Percentiles rank a stretch among this genome's conserved stretches.
phyloP scores from a whole-genome alignment of 1,139 yeast genomes.

The Taphrina populina region DNA sequence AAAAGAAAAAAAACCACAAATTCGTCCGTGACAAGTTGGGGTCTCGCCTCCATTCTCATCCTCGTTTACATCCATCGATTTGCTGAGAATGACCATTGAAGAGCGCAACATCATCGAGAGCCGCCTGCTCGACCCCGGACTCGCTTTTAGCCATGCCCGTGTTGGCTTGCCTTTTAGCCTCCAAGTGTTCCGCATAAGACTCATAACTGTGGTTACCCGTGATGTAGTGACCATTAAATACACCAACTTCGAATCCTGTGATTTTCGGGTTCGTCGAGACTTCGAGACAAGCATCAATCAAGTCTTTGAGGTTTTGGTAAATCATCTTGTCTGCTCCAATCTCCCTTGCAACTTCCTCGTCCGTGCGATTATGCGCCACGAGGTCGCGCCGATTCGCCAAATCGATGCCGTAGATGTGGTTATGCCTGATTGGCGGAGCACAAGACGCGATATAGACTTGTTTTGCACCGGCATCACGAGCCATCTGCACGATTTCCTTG shows the following conservation, averaged over 20 bases:
- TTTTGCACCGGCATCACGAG: conserved; percentile 94
- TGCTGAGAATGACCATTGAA: conserved; percentile 23
- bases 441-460: conserved; percentile 93
- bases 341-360: conserved; percentile 69
- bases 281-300: conserved; percentile 68
- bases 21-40: no score
- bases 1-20: no score
- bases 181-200: conserved; percentile 76
- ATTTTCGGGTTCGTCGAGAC: conserved; percentile 52
- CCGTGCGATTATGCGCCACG: conserved; percentile 78
- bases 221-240: conserved; percentile 89
- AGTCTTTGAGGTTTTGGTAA: conserved; percentile 80
- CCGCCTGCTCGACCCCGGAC: conserved; percentile 22
- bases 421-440: conserved; percentile 93
- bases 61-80: conserved; percentile 27
- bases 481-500: conserved; percentile 94
- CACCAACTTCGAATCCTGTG: conserved; percentile 84
- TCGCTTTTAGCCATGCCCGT: conserved; percentile 25
- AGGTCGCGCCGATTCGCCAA: conserved; percentile 92
- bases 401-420: conserved; percentile 96
- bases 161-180: conserved; percentile 43
- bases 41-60: no score
- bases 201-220: conserved; percentile 83
- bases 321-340: conserved; percentile 91
- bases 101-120: conserved; percentile 29